A percentile compares a stretch with the other conserved stretches of the same genome.
Conservation (phyloP, 306 rosid species). For the Prunus salicina region DNA sequence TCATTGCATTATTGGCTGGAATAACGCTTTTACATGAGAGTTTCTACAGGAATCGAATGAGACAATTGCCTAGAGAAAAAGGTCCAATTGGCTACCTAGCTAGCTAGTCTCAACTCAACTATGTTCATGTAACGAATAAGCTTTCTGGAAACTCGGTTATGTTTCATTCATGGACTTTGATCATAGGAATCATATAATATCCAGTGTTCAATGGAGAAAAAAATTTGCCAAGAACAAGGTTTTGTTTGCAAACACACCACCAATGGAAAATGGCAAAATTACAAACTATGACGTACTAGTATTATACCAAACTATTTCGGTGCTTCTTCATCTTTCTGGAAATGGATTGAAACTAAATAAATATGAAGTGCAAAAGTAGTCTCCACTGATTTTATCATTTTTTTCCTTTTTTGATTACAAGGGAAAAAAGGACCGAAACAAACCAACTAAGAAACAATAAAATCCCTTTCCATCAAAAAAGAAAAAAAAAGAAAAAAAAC, state of each 20-base stretch:
- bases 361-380: not conserved
- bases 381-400: not conserved
- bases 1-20: too few relatives aligned
- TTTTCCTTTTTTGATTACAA: not conserved
- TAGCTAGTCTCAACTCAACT: too few relatives aligned
- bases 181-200: slow-evolving; percentile 37
- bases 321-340: not conserved
- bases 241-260: slow-evolving; percentile 31
- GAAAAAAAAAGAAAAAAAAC: too few relatives aligned
- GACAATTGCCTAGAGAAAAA: not conserved
- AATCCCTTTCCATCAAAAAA: too few relatives aligned
- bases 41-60: not conserved
- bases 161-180: not conserved
- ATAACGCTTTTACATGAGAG: too few relatives aligned
- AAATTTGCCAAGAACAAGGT: slow-evolving; percentile 44
- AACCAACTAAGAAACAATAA: too few relatives aligned
- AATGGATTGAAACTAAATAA: not conserved
- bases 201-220: slow-evolving; percentile 26
- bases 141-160: too few relatives aligned
- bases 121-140: too few relatives aligned
- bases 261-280: not conserved
- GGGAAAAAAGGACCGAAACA: not conserved
- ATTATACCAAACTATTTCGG: not conserved
- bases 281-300: not conserved
- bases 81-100: not conserved